phyloP scores from a whole-genome alignment of 225 moss, liverwort and hornwort species.

The Marchantia polymorpha region DNA sequence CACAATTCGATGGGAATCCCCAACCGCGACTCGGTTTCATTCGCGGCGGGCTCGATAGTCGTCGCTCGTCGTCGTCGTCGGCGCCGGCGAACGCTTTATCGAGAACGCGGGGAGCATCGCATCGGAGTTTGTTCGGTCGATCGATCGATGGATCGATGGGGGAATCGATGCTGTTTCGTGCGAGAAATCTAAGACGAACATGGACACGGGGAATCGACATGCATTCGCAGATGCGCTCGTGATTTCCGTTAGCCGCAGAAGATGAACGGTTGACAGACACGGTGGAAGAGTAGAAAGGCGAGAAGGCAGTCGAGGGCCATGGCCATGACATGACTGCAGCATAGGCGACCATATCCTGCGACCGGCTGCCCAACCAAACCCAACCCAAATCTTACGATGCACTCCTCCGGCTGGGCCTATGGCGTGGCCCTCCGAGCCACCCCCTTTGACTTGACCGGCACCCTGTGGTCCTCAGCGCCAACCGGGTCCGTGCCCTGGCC shows the following conservation, averaged over 20 bases:
- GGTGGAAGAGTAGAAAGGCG: conserved; percentile 12
- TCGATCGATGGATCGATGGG: too few species aligned
- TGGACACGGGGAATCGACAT: neutral
- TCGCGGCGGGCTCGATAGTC: too few species aligned
- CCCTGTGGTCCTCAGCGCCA: neutral
- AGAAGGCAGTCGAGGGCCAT: neutral
- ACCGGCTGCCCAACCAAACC: neutral
- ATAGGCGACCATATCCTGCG: neutral
- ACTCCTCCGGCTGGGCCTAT: neutral
- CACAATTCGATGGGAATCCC: too few species aligned
- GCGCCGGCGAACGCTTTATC: neutral
- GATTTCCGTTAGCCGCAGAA: neutral
- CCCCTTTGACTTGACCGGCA: neutral
- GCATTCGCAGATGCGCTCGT: neutral
- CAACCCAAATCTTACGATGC: conserved; percentile 1
- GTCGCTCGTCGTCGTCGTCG: neutral
- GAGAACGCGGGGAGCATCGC: neutral
- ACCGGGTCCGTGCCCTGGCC: neutral
- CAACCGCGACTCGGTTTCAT: too few species aligned
- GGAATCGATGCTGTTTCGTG: neutral
- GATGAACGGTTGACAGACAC: conserved; percentile 8
- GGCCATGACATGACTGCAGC: neutral
- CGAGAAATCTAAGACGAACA: conserved; percentile 1
- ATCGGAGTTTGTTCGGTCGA: neutral
- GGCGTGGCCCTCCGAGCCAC: neutral